A percentile compares a stretch with the other conserved stretches of the same genome.
Conservation (phyloP, 2,329 filamentous ascomycete genomes). For the Tolypocladium guangdongense region DNA sequence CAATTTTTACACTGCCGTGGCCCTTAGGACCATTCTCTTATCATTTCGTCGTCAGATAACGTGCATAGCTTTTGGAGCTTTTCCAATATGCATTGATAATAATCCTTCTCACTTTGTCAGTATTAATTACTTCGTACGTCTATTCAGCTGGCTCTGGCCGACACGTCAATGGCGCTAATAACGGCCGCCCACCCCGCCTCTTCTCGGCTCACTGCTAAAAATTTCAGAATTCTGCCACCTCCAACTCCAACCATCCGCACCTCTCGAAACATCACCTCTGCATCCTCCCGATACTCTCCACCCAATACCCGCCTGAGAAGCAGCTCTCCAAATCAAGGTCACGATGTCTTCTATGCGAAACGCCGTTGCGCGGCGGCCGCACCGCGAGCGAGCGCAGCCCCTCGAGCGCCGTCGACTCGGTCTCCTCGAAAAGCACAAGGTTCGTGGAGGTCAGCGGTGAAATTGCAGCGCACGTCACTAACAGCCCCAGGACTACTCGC, state of each 20-base stretch:
- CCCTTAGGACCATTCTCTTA: no score
- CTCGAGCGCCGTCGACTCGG: slow-evolving; percentile 76
- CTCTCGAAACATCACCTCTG: neutral
- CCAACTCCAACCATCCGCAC: neutral
- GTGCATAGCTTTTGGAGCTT: neutral
- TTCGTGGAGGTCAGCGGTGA: slow-evolving; percentile 18
- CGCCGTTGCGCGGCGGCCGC: slow-evolving; percentile 67
- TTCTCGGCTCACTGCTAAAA: slow-evolving; percentile 26
- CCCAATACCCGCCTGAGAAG: neutral
- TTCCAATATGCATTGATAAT: no score
- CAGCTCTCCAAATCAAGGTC: no score
- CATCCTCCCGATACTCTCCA: no score
- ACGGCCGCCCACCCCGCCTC: neutral
- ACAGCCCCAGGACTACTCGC: slow-evolving; percentile 44
- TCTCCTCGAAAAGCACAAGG: slow-evolving; percentile 92
- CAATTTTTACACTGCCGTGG: no score
- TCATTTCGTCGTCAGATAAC: neutral
- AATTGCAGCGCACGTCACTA: neutral
- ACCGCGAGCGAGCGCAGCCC: slow-evolving; percentile 84
- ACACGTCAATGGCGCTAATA: neutral
- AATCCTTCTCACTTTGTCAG: no score
- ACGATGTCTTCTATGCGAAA: slow-evolving; percentile 50
- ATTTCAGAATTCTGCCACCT: slow-evolving; percentile 24
- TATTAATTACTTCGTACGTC: no score
- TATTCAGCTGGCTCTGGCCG: no score